phyloP scores from a whole-genome alignment of 2,329 filamentous ascomycete species.

The Scedosporium apiospermum region DNA sequence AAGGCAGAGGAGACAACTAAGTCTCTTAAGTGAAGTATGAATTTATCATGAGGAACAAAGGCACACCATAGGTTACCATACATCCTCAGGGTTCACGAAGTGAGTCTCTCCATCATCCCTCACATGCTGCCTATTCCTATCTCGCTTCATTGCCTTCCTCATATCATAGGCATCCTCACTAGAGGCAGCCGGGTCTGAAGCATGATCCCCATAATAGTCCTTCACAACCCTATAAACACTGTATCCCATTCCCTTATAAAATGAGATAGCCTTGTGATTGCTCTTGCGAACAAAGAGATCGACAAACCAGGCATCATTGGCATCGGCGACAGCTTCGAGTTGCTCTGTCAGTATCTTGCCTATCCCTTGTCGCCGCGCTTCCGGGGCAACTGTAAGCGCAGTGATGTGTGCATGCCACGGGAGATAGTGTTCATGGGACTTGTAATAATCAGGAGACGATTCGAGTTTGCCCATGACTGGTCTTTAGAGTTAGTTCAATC shows the following conservation, averaged over 20 bases:
- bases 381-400: slow-evolving; percentile 82
- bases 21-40: too few relatives aligned
- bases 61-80: slow-evolving; percentile 49
- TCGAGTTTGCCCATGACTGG: slow-evolving; percentile 95
- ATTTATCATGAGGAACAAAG: too few relatives aligned
- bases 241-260: slow-evolving; percentile 90
- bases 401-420: slow-evolving; percentile 99
- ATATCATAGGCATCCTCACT: slow-evolving; percentile 93
- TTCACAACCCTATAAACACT: slow-evolving; percentile 81
- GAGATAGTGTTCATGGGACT: slow-evolving; percentile 79
- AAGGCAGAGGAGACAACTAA: too few relatives aligned
- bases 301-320: slow-evolving; percentile 84
- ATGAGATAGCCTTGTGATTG: slow-evolving; percentile 75
- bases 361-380: slow-evolving; percentile 76
- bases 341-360: slow-evolving; percentile 74
- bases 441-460: slow-evolving; percentile 66
- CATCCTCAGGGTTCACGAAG: slow-evolving; percentile 71
- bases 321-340: slow-evolving; percentile 74
- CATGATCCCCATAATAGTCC: slow-evolving; percentile 87
- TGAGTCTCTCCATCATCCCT: slow-evolving; percentile 72
- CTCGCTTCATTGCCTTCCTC: slow-evolving; percentile 81
- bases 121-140: slow-evolving; percentile 66
- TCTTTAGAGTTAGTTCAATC: slow-evolving; percentile 15
- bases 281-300: slow-evolving; percentile 88
- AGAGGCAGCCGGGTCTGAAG: slow-evolving; percentile 48